Base-by-base conservation (phyloP, 495 filamentous ascomycete species). In the Neurospora sp. region DNA sequence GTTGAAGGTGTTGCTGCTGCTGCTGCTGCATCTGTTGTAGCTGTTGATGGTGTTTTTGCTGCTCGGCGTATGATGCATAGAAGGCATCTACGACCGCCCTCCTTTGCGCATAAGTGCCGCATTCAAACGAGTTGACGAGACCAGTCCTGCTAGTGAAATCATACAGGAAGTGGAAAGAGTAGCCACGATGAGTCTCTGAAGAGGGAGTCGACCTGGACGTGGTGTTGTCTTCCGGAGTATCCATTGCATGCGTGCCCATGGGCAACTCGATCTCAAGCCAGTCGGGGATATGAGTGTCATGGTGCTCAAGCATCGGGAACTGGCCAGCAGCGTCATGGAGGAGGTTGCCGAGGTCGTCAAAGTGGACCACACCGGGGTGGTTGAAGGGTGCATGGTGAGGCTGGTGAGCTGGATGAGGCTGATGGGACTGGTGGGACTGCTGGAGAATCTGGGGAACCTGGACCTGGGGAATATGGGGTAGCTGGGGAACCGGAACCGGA, bases 71-170 rank as follows among this genome's bases (percentile, higher is more conserved):
- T 0, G 75, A 66, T 18, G 71, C 59, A 10, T 79, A 41, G 31
- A 78, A 80, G 1, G 70, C 40, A 1, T 76, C 40, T 3, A 80
- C 76, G 54, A 80, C 73, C 69, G 79, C 76, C 23, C 77, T 74
- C 6, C 79, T 70, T 23, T 79, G 76, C 16, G 59, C 41, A 5
- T 79, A 74, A 18, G 79, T 78, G n/a, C 72, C 79, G 20, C 79
- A 80, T 14, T 80, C 79, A 41, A 80, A 80, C n/a, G 79, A 80
- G 14, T 76, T 73, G 16, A 79, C 77, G 14, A 80, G 59, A 5
- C 79, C 79, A 1, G 76, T 78, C 39, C 77, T 59, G 72, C 79
- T 80, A 14, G 79, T 80, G 71, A 80, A 80, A 74, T 78, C 75
- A 70, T 75, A 76, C 18, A 80, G 74, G 18, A 79, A 80, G 31